Percentiles rank a stretch among this genome's conserved stretches.
phyloP scores from a whole-genome alignment of 805 yeast genomes.

The Pachysolen tannophilus region DNA sequence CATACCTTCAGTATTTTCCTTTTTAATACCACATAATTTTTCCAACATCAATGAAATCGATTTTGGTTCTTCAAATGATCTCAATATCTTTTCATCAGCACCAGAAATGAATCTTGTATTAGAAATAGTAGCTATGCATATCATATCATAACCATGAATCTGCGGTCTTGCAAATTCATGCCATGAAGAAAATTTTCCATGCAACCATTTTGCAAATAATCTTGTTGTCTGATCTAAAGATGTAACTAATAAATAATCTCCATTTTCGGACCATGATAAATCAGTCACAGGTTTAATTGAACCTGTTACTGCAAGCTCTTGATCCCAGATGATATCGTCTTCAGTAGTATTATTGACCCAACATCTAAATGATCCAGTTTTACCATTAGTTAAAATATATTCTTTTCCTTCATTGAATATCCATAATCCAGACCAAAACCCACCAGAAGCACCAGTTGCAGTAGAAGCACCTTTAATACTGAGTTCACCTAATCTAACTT shows the following conservation, averaged over 20 bases:
- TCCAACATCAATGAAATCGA: conserved; percentile 60
- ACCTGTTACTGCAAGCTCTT: conserved; percentile 63
- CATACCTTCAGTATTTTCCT: conserved; percentile 28
- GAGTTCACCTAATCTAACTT: conserved; percentile 78
- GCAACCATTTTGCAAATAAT: conserved; percentile 58
- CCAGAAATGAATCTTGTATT: conserved; percentile 73
- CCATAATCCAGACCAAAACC: conserved; percentile 67
- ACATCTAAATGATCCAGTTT: conserved; percentile 85
- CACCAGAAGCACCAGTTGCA: conserved; percentile 89
- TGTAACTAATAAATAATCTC: conserved; percentile 63
- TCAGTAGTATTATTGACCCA: conserved; percentile 41
- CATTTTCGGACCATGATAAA: conserved; percentile 62
- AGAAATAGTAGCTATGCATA: conserved; percentile 58
- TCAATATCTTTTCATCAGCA: conserved; percentile 88
- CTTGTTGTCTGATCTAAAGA: conserved; percentile 94
- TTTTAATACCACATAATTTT: conserved; percentile 40
- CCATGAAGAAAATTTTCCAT: conserved; percentile 43
- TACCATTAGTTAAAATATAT: conserved; percentile 72
- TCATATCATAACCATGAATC: conserved; percentile 97
- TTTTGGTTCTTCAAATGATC: conserved; percentile 84
- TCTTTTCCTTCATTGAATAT: conserved; percentile 33
- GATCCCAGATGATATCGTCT: conserved; percentile 33
- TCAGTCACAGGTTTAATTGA: conserved; percentile 71
- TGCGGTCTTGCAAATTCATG: conserved; percentile 95
- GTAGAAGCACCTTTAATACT: conserved; percentile 96